phyloP scores from a whole-genome alignment of 352 stramenopile species.

The Elongisporangium prolatum region DNA sequence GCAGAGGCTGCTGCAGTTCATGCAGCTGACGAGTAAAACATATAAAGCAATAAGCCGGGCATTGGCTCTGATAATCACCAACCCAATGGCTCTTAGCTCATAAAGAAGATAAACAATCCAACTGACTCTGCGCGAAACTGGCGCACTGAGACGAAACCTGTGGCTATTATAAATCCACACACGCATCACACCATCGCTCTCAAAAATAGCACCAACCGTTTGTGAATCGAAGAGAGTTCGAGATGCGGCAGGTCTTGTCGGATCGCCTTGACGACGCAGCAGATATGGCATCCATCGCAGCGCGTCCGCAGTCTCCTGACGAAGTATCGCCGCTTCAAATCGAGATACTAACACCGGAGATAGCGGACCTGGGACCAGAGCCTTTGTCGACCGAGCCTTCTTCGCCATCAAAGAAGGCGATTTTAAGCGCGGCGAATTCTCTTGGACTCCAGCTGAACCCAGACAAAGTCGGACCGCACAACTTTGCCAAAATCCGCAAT shows the following conservation, averaged over 20 bases:
- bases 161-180: not conserved
- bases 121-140: not conserved
- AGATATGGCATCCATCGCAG: not conserved
- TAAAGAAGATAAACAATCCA: too few species aligned
- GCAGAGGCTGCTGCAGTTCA: constrained; percentile 33
- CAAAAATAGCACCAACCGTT: not conserved
- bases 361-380: not conserved
- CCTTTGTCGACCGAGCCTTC: not conserved
- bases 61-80: too few species aligned
- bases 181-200: not conserved
- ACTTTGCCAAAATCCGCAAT: constrained; percentile 49
- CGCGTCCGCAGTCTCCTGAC: not conserved
- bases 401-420: not conserved
- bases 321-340: not conserved
- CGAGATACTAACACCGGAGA: not conserved
- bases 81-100: constrained; percentile 1
- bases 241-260: not conserved
- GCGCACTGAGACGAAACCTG: not conserved
- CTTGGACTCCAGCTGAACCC: not conserved
- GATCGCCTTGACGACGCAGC: not conserved
- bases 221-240: not conserved
- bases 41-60: too few species aligned
- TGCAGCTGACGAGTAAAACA: constrained; percentile 22
- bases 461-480: constrained; percentile 25
- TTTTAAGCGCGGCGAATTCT: not conserved